These are phyloP conservation scores for Venturia carpophila DNA, from an alignment of 2,329 filamentous ascomycete genomes.

Conservation along the genomic window DNA sequence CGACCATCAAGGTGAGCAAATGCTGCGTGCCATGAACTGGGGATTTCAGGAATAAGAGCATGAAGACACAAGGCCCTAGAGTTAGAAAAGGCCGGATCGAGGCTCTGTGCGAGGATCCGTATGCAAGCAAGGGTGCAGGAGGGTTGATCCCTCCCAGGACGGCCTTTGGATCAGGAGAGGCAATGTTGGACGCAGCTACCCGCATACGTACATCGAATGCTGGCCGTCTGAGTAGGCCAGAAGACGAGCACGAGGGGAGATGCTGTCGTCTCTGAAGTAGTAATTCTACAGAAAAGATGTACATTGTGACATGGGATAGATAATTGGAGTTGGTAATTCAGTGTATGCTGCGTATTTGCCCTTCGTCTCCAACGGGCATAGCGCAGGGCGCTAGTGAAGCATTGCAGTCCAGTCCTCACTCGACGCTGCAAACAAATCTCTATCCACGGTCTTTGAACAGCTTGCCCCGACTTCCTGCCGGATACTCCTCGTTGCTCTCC, in stretches of 20 bases:
- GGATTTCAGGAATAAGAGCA: too few relatives aligned
- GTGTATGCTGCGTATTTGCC: background rate
- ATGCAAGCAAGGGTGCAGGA: conserved; percentile 2
- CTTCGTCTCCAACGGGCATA: background rate
- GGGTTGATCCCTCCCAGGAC: conserved; percentile 4
- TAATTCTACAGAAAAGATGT: background rate
- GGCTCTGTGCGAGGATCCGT: background rate
- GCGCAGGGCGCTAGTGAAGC: background rate
- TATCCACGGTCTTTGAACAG: background rate
- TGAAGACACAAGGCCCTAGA: too few relatives aligned
- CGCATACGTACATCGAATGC: background rate
- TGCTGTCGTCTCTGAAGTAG: background rate
- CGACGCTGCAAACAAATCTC: conserved; percentile 1
- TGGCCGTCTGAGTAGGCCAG: background rate
- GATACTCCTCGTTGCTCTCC: background rate
- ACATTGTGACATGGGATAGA: background rate
- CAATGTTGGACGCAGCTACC: background rate
- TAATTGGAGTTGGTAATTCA: background rate
- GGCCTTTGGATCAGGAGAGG: background rate
- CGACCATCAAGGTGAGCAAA: too few relatives aligned
- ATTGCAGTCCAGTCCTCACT: conserved; percentile 1
- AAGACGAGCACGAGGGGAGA: background rate
- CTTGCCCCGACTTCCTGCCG: background rate
- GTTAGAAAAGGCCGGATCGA: too few relatives aligned
- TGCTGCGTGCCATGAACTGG: too few relatives aligned